Conservation (phyloP, 2,329 filamentous ascomycete species). For the Hypoxylon sp. region DNA sequence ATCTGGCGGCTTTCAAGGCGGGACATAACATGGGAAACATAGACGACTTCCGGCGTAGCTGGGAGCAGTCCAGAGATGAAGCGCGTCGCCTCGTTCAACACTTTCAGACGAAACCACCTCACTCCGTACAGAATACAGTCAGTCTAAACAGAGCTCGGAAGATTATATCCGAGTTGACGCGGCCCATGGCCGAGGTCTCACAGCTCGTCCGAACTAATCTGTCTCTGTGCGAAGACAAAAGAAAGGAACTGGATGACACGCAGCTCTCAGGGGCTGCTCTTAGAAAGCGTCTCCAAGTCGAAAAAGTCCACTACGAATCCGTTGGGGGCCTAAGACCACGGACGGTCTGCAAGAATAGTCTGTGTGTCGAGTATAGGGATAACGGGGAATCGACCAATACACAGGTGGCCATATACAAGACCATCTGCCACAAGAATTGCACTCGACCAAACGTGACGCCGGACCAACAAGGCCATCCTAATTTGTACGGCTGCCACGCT, state of each 20-base stretch:
- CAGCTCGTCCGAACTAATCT: not conserved
- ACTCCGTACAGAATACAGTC: not conserved
- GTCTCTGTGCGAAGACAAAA: slow-evolving; percentile 39
- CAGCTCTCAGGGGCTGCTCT: not conserved
- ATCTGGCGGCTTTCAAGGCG: not conserved
- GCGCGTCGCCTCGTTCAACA: not conserved
- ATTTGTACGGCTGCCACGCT: not conserved
- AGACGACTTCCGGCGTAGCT: not conserved
- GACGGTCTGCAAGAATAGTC: not conserved
- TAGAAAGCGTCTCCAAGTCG: not conserved
- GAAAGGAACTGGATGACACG: not conserved
- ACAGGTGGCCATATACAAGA: not conserved
- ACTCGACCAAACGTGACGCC: not conserved
- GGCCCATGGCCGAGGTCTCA: slow-evolving; percentile 53
- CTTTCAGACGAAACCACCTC: not conserved
- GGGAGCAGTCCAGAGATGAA: not conserved
- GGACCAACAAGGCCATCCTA: not conserved
- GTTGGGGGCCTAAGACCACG: not conserved
- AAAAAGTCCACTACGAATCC: not conserved
- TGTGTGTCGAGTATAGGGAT: not conserved
- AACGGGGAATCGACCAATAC: not conserved
- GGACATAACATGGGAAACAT: not conserved
- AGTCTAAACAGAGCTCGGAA: slow-evolving; percentile 55
- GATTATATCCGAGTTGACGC: slow-evolving; percentile 53
- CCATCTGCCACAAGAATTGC: not conserved